Evolutionary conservation across 257 asterid genomes (phyloP).

Genomic region (Solanum acaule): DNA sequence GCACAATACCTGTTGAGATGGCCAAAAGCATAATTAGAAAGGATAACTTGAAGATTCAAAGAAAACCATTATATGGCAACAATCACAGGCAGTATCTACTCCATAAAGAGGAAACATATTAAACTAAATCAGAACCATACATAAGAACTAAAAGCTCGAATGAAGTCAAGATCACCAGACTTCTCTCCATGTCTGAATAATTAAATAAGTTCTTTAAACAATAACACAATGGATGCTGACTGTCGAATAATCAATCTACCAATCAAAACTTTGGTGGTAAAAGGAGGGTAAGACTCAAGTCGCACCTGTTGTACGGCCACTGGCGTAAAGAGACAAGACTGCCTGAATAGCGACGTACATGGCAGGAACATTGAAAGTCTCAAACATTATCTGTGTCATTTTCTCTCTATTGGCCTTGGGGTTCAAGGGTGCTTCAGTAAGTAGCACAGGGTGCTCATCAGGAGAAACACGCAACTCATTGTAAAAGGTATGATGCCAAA

Average conservation of each 20-base stretch:
- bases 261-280: not conserved
- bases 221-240: not conserved
- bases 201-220: not conserved
- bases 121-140: not conserved
- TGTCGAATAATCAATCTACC: not conserved
- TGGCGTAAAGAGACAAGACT: constrained; percentile 38
- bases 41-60: not conserved
- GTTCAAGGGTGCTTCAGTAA: constrained; percentile 41
- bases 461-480: constrained; percentile 38
- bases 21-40: not conserved
- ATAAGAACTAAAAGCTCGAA: not conserved
- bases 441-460: constrained; percentile 37
- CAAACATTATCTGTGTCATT: constrained; percentile 44
- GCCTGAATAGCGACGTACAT: constrained; percentile 49
- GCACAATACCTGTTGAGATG: constrained; percentile 15
- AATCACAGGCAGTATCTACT: not conserved
- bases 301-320: constrained; percentile 41
- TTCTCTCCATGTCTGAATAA: not conserved
- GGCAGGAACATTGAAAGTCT: constrained; percentile 35
- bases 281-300: not conserved
- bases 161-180: not conserved
- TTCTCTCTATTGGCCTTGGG: constrained; percentile 39
- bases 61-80: not conserved
- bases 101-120: not conserved
- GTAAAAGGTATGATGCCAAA: constrained; percentile 43